Evolutionary conservation across 495 filamentous ascomycete genomes (phyloP).

Genomic region (Penicillium verhagenii): DNA sequence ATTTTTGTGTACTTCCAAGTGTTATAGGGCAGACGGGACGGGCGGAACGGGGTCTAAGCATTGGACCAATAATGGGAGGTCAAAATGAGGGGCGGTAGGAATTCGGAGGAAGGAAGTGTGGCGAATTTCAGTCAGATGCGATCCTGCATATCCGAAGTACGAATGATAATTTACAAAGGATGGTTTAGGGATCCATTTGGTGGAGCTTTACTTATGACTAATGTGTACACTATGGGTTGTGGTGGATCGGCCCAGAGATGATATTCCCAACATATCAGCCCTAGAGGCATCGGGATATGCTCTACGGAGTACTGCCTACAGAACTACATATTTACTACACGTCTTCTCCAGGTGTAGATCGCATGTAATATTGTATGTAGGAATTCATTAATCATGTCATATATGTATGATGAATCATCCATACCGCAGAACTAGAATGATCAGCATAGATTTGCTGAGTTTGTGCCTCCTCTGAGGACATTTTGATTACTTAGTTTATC

Average conservation of each 20-base stretch:
- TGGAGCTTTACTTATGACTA: not conserved
- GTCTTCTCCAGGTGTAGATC: too few relatives aligned
- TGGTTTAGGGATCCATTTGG: not conserved
- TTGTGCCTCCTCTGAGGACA: too few relatives aligned
- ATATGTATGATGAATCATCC: too few relatives aligned
- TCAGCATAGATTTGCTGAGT: too few relatives aligned
- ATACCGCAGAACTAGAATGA: too few relatives aligned
- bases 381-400: not conserved
- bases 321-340: too few relatives aligned
- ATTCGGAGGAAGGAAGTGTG: constrained; percentile 15
- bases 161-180: not conserved
- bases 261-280: not conserved
- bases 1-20: not conserved
- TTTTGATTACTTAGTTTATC: not conserved
- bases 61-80: constrained; percentile 9
- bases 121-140: constrained; percentile 19
- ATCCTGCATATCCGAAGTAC: constrained; percentile 6
- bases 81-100: too few relatives aligned
- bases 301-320: too few relatives aligned
- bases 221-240: not conserved
- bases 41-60: constrained; percentile 1
- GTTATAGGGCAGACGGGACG: constrained; percentile 9
- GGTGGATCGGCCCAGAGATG: not conserved
- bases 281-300: too few relatives aligned
- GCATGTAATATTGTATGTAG: too few relatives aligned